Conservation (phyloP, 2,329 filamentous ascomycete species). For the Tolypocladium ophioglossoides region DNA sequence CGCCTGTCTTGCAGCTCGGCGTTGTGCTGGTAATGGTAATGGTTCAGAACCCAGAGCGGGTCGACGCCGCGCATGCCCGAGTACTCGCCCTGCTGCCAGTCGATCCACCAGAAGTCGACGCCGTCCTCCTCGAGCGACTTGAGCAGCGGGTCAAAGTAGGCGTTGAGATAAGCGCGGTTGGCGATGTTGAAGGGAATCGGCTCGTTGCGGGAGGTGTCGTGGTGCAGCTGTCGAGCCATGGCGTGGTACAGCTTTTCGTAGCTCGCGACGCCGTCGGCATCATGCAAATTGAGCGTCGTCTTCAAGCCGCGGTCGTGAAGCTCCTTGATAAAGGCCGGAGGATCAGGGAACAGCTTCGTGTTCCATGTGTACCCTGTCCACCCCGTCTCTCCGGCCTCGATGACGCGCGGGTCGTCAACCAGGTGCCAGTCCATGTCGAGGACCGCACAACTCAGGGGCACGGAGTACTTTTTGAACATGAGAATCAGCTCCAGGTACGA, state of each 20-base stretch:
- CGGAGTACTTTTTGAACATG: slow-evolving; percentile 34
- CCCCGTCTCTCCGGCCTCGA: slow-evolving; percentile 40
- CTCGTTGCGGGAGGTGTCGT: slow-evolving; percentile 36
- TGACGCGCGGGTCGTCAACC: slow-evolving; percentile 34
- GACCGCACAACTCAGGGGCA: slow-evolving; percentile 49
- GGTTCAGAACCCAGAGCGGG: slow-evolving; percentile 54
- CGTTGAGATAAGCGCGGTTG: slow-evolving; percentile 41
- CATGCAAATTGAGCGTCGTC: slow-evolving; percentile 51
- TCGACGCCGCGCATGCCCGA: slow-evolving; percentile 47
- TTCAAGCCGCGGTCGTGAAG: slow-evolving; percentile 42
- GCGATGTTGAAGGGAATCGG: slow-evolving; percentile 47
- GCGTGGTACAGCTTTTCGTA: slow-evolving; percentile 46
- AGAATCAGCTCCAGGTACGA: slow-evolving; percentile 50
- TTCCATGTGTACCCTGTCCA: slow-evolving; percentile 11
- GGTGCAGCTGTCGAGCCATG: slow-evolving; percentile 39
- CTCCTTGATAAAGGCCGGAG: slow-evolving; percentile 36
- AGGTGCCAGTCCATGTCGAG: slow-evolving; percentile 60
- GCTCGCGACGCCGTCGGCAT: slow-evolving; percentile 44
- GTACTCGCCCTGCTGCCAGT: slow-evolving; percentile 53
- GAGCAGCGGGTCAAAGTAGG: slow-evolving; percentile 48
- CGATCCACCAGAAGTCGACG: slow-evolving; percentile 57
- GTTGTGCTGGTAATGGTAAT: slow-evolving; percentile 51
- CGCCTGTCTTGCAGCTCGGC: slow-evolving; percentile 19
- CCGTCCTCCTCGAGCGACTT: slow-evolving; percentile 43
- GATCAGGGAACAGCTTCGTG: slow-evolving; percentile 39